Evolutionary conservation across 2,329 filamentous ascomycete genomes (phyloP).

Genomic region (Endothia cerciana): DNA sequence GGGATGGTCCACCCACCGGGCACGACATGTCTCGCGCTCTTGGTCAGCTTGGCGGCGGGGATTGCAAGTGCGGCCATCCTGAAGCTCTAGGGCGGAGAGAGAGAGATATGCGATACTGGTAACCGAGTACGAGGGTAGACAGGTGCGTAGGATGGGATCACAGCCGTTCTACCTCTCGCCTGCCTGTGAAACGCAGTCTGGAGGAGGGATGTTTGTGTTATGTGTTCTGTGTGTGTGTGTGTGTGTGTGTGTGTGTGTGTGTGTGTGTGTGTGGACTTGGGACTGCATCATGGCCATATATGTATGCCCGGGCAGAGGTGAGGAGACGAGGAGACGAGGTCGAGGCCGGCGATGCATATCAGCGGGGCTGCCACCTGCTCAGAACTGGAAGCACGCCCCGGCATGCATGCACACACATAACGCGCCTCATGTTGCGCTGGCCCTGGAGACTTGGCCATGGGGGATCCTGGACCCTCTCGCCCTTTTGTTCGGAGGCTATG

Average conservation of each 20-base stretch:
- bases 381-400: neutral
- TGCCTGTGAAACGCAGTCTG: neutral
- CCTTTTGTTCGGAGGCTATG: too few relatives aligned
- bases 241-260: neutral
- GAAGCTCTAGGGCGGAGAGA: neutral
- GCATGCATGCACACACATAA: too few relatives aligned
- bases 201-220: too few relatives aligned
- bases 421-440: too few relatives aligned
- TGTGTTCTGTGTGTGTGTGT: too few relatives aligned
- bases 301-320: neutral
- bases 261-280: neutral
- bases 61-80: slow-evolving; percentile 21
- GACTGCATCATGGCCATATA: neutral
- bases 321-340: neutral
- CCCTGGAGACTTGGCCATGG: too few relatives aligned
- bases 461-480: too few relatives aligned
- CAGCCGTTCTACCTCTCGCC: neutral
- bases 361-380: neutral
- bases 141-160: neutral
- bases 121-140: neutral
- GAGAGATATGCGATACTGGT: neutral
- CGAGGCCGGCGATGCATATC: neutral
- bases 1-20: slow-evolving; percentile 15
- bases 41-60: slow-evolving; percentile 22
- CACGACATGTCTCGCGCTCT: slow-evolving; percentile 21